Evolutionary conservation across 2,329 filamentous ascomycete genomes (phyloP).

Genomic region (Aureobasidium sp.): DNA sequence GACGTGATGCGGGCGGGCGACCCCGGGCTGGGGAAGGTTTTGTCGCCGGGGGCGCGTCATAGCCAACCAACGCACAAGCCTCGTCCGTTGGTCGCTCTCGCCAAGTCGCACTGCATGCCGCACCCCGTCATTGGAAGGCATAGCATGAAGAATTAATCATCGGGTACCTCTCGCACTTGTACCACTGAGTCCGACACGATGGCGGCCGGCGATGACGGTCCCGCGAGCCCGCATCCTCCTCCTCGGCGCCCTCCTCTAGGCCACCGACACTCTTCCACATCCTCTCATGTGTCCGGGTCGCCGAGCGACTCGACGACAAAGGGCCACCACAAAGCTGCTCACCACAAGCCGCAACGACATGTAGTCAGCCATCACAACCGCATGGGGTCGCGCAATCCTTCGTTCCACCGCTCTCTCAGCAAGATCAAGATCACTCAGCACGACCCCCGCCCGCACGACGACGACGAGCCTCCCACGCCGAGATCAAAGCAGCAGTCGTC

Average conservation of each 20-base stretch:
- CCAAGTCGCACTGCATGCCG: conserved; percentile 1
- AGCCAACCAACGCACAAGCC: conserved; percentile 8
- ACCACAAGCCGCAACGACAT: conserved; percentile 34
- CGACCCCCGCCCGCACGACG: conserved; percentile 19
- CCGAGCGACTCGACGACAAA: conserved; percentile 20
- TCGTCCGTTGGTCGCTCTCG: neutral
- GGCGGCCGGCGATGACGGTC: conserved; percentile 4
- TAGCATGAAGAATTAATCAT: neutral
- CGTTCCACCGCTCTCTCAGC: conserved; percentile 37
- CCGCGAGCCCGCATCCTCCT: conserved; percentile 19
- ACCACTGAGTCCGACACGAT: neutral
- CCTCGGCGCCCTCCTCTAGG: conserved; percentile 32
- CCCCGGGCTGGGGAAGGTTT: neutral
- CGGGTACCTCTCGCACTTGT: neutral
- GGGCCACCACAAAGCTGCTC: conserved; percentile 14
- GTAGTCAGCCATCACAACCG: conserved; percentile 32
- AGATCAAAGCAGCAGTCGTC: conserved; percentile 6
- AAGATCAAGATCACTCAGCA: conserved; percentile 31
- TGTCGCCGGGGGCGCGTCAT: no score
- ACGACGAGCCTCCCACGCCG: conserved; percentile 20
- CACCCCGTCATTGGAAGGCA: neutral
- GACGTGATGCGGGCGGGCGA: neutral
- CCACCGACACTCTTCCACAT: conserved; percentile 30
- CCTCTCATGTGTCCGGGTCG: conserved; percentile 33
- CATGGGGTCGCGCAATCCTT: conserved; percentile 33